Evolutionary conservation across 1,284 basidiomycete genomes (phyloP).

Genomic region (Ganoderma meredithae): DNA sequence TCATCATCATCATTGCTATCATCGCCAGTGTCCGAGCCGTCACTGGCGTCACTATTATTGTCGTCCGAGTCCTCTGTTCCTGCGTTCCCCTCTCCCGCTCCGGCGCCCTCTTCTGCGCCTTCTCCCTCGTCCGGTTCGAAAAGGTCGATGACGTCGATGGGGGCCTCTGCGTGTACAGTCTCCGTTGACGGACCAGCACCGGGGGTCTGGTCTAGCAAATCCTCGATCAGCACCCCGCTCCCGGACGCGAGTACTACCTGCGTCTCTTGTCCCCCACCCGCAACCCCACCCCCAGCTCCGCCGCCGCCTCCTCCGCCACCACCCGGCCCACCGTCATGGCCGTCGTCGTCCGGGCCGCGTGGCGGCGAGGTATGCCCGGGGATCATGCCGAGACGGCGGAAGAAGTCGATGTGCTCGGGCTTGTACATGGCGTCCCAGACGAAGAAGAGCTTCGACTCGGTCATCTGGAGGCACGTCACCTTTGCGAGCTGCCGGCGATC

Average conservation of each 20-base stretch:
- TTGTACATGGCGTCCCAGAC: constrained; percentile 36
- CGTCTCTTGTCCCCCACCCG: constrained; percentile 10
- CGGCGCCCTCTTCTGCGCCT: constrained; percentile 17
- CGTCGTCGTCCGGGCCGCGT: background rate
- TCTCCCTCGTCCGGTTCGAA: constrained; percentile 3
- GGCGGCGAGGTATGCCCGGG: constrained; percentile 7
- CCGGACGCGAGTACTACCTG: background rate
- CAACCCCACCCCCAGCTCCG: background rate
- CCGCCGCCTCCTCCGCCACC: constrained; percentile 1
- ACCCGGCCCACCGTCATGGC: background rate
- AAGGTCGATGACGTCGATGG: background rate
- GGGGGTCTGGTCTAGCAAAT: background rate
- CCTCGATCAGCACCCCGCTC: constrained; percentile 5
- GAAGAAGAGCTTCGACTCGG: constrained; percentile 45
- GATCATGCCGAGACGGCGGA: constrained; percentile 20
- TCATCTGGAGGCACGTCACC: constrained; percentile 65
- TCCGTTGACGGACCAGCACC: constrained; percentile 11
- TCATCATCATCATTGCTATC: background rate
- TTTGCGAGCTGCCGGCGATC: constrained; percentile 42
- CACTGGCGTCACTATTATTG: constrained; percentile 13
- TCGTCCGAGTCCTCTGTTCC: constrained; percentile 11
- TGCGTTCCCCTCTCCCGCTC: constrained; percentile 18
- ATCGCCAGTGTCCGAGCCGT: constrained; percentile 12
- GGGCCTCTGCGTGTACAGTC: background rate
- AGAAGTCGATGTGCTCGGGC: constrained; percentile 27